phyloP scores from a whole-genome alignment of 2,329 filamentous ascomycete species.

The Exophiala aquamarina region DNA sequence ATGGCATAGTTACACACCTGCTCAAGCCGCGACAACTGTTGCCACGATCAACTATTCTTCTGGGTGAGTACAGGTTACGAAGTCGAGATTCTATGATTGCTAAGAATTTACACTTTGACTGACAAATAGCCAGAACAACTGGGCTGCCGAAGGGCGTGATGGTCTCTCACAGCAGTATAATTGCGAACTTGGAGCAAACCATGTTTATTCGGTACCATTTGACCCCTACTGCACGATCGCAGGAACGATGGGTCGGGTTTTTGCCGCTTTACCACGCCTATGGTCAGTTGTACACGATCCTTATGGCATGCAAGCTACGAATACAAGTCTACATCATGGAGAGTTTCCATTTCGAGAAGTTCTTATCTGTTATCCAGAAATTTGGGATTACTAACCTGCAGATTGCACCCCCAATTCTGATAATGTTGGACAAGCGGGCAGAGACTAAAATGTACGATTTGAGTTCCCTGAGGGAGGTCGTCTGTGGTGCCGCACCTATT shows the following conservation, averaged over 20 bases:
- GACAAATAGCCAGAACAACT: conserved; percentile 23
- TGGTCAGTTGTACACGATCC: conserved; percentile 61
- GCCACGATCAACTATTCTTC: conserved; percentile 36
- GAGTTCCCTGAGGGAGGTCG: conserved; percentile 54
- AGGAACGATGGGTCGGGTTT: conserved; percentile 53
- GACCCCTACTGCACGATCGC: conserved; percentile 47
- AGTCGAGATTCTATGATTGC: too few species aligned
- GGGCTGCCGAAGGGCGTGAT: conserved; percentile 34
- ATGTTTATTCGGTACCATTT: conserved; percentile 46
- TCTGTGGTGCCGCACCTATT: conserved; percentile 60
- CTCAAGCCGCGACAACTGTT: conserved; percentile 49
- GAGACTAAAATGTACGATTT: conserved; percentile 57
- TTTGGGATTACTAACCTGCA: conserved; percentile 57
- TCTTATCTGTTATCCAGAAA: conserved; percentile 54
- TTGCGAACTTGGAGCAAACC: conserved; percentile 63
- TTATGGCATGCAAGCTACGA: conserved; percentile 63
- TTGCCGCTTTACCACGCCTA: conserved; percentile 62
- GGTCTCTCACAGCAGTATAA: conserved; percentile 50
- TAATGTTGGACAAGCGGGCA: conserved; percentile 57
- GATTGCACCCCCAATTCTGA: conserved; percentile 61
- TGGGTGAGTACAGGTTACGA: too few species aligned
- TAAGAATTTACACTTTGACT: background rate
- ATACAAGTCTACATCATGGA: conserved; percentile 62
- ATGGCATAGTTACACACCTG: too few species aligned
- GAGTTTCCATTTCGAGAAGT: conserved; percentile 68